Base-by-base conservation (phyloP, 768 basidiomycete genomes). In the Suillus placidus region DNA sequence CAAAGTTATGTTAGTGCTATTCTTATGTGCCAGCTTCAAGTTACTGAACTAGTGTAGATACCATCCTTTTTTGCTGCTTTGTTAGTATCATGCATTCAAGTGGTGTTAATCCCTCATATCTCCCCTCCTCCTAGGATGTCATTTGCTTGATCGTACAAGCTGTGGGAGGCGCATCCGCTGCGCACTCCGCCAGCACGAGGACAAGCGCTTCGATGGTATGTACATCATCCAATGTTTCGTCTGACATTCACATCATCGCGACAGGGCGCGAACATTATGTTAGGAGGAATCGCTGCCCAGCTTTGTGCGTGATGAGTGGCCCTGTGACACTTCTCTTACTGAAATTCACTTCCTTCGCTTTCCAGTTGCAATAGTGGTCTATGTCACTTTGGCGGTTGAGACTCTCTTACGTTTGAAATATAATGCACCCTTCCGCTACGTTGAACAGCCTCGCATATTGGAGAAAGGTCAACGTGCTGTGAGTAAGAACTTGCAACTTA, bases 281-380 rank as follows among this genome's bases (percentile, higher is more conserved):
- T 88, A 16, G 85, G 77, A 1, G 90, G 89, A 60, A 89, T 92
- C 66, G 78, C 79, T 32, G 83, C 90, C 69, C 88, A 91, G 69
- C 74, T 88, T 64, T 72, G 83, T 82, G 51, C 62, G 80, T 74
- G 30, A 42, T 32, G 14, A 16, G 34, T 60, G 71, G 20, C 66
- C 74, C 57, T 74, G 30, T 20, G 26, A 26, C 72, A 49, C 47
- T 75, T 40, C 54, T 26, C 23, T 37, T 10, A 38, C 51, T 42
- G 51, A 73, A 71, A 49, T 35, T 80, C 67, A 7, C 23, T 20
- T 20, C 1, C 23, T 61, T 20, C 14, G 16, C 20, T 52, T 34
- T 40, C 3, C 64, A 85, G 85, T 76, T 10, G 79, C 80, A 54
- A 81, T 87, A 58, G 67, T 77, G 0, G 49, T 83, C 10, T 88